phyloP scores from a whole-genome alignment of 352 stramenopile species.

The Phytophthora capsici region DNA sequence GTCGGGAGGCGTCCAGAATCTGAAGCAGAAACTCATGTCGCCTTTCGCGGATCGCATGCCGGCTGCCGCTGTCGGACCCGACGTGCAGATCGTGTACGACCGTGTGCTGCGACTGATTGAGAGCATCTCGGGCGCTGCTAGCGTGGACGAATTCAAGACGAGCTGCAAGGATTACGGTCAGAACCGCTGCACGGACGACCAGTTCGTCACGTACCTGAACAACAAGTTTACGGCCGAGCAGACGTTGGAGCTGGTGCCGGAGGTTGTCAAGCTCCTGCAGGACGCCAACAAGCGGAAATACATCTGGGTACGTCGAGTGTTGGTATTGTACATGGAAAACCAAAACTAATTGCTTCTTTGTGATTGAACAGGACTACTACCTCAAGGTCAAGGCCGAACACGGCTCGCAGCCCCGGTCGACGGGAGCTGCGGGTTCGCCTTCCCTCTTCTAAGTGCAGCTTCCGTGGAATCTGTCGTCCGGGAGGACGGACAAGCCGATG shows the following conservation, averaged over 20 bases:
- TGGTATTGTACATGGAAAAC: not conserved
- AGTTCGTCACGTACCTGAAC: constrained; percentile 73
- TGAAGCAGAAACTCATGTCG: constrained; percentile 72
- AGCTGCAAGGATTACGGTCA: constrained; percentile 89
- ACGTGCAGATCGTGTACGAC: constrained; percentile 89
- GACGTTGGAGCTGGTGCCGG: constrained; percentile 74
- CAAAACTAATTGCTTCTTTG: constrained; percentile 16
- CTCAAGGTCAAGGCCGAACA: constrained; percentile 73
- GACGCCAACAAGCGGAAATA: constrained; percentile 85
- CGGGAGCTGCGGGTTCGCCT: constrained; percentile 47
- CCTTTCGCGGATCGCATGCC: constrained; percentile 82
- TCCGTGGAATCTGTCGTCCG: not conserved
- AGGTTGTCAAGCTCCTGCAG: constrained; percentile 86
- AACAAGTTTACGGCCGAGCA: constrained; percentile 80
- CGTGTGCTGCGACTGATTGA: constrained; percentile 81
- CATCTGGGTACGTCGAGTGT: constrained; percentile 67
- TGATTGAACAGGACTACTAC: constrained; percentile 65
- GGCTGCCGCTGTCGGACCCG: constrained; percentile 64
- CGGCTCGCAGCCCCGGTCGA: constrained; percentile 19
- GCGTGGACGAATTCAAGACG: constrained; percentile 85
- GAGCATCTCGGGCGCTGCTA: constrained; percentile 50
- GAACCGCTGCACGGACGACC: constrained; percentile 76
- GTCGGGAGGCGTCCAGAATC: constrained; percentile 51
- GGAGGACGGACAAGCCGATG: not conserved
- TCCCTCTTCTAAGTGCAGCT: constrained; percentile 85